Evolutionary conservation across 2,329 filamentous ascomycete species (phyloP), one percentile per base, ranked within the genome.

Genomic region (Aspergillus candidus): DNA sequence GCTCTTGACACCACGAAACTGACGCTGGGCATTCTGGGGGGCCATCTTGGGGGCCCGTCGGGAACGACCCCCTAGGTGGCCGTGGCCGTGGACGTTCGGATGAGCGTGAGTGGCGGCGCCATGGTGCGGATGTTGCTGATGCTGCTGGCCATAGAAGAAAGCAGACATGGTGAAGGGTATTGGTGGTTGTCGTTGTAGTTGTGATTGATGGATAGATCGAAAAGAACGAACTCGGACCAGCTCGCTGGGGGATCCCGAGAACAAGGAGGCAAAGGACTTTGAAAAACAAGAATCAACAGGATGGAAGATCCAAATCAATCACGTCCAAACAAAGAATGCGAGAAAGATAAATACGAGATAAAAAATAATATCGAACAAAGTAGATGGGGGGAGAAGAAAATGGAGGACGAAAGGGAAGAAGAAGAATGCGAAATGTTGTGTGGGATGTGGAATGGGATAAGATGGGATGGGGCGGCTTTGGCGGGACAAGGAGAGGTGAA

Each of bases 41-140:
- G 88, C 83, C 58, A 93, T 76, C 59, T 90, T 82, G 48, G 89
- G 86, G 35, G 84, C 86, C 63, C 91, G 81, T 61, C 91, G 85
- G 66, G 86, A 90, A 61, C 91, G 88, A 59, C 87, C 85, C 61
- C 82, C 84, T 68, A 93, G 86, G 71, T 91, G 84, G 68, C 79
- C 84, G 71, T 91, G 84, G 68, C 79, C 84, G 72, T 93, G 86
- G 52, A 83, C 77, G 59, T 70, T 56, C 15, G 59, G 53, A 10
- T 27, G 22, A 57, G 67, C 73, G 57, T 73, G 75, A 45, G 75
- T 68, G 51, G 73, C 69, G 38, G 82, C 73, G 48, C 77, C 76
- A 50, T 65, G 69, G 51, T 70, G 68, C 47, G 53, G 48, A 51
- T 66, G 69, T 54, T 66, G 67, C 50, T 72, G 71, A 50, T 72